Evolutionary conservation across 2,329 filamentous ascomycete genomes (phyloP).

Genomic region (Fusarium secorum): DNA sequence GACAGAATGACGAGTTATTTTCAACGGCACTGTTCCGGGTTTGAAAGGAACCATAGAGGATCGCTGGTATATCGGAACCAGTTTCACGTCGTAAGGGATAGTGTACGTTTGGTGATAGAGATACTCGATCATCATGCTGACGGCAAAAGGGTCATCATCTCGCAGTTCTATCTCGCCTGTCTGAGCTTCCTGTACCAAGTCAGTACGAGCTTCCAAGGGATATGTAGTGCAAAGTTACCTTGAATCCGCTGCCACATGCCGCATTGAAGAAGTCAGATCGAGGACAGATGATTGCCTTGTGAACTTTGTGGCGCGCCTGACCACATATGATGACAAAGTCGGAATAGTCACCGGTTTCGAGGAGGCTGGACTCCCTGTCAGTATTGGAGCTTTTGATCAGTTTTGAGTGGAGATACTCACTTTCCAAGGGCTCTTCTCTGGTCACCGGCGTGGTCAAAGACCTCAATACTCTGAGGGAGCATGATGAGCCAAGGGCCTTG

Average conservation of each 20-base stretch:
- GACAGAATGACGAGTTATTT: neutral
- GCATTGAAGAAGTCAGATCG: neutral
- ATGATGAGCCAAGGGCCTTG: neutral
- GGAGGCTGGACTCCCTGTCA: fast-evolving
- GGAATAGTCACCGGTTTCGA: neutral
- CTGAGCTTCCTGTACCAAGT: neutral
- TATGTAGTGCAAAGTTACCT: neutral
- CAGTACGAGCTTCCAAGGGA: too few relatives aligned
- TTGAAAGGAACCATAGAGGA: fast-evolving
- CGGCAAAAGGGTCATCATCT: fast-evolving
- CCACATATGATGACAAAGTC: neutral
- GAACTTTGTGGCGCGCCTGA: neutral
- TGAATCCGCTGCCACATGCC: neutral
- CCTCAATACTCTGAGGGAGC: fast-evolving
- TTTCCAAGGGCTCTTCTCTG: neutral
- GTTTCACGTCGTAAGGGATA: neutral
- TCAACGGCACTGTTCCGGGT: neutral
- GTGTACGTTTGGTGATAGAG: neutral
- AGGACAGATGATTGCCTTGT: neutral
- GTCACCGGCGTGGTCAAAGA: neutral
- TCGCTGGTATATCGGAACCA: fast-evolving
- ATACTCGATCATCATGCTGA: neutral
- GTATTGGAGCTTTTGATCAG: neutral
- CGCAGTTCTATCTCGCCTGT: neutral
- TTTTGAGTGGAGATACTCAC: neutral